These are phyloP conservation scores for Oidiodendron maius DNA, from an alignment of 495 filamentous ascomycete species.

Conservation along the genomic window DNA sequence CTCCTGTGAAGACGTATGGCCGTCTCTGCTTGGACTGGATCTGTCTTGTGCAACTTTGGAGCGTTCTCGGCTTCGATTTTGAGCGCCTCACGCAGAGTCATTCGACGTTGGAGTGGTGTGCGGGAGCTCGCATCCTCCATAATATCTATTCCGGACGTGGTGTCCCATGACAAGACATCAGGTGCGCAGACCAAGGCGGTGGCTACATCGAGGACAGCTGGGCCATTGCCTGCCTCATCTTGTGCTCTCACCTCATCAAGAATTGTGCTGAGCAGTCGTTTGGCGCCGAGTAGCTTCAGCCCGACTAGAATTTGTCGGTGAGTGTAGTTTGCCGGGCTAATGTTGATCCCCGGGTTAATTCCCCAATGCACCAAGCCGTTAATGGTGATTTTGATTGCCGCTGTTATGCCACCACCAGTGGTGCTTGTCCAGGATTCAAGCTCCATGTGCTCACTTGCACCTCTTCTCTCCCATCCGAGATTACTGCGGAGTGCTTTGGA, in stretches of 20 bases:
- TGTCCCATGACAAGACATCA: slow-evolving; percentile 39
- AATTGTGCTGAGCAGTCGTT: slow-evolving; percentile 52
- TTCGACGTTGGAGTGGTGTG: slow-evolving; percentile 29
- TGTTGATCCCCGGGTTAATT: slow-evolving; percentile 53
- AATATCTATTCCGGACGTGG: not conserved
- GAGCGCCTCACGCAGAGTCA: slow-evolving; percentile 67
- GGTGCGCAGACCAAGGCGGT: slow-evolving; percentile 70
- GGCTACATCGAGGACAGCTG: slow-evolving; percentile 68
- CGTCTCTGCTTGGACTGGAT: slow-evolving; percentile 57
- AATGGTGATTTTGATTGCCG: slow-evolving; percentile 59
- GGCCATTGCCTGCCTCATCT: slow-evolving; percentile 43
- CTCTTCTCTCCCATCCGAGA: slow-evolving; percentile 55
- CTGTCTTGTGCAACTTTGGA: slow-evolving; percentile 52
- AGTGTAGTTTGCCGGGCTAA: slow-evolving; percentile 69
- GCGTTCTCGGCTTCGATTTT: slow-evolving; percentile 57
- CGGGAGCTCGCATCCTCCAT: not conserved
- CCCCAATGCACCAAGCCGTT: slow-evolving; percentile 70
- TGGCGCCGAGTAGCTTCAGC: slow-evolving; percentile 64
- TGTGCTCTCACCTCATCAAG: slow-evolving; percentile 57
- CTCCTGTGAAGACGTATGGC: slow-evolving; percentile 71
- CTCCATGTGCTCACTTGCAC: slow-evolving; percentile 61
- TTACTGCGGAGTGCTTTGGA: slow-evolving; percentile 65
- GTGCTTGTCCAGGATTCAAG: slow-evolving; percentile 69
- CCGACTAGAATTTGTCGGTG: slow-evolving; percentile 67
- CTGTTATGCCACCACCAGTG: slow-evolving; percentile 51